Evolutionary conservation across 2,329 filamentous ascomycete genomes (phyloP).

Genomic region (Exophiala spinifera): DNA sequence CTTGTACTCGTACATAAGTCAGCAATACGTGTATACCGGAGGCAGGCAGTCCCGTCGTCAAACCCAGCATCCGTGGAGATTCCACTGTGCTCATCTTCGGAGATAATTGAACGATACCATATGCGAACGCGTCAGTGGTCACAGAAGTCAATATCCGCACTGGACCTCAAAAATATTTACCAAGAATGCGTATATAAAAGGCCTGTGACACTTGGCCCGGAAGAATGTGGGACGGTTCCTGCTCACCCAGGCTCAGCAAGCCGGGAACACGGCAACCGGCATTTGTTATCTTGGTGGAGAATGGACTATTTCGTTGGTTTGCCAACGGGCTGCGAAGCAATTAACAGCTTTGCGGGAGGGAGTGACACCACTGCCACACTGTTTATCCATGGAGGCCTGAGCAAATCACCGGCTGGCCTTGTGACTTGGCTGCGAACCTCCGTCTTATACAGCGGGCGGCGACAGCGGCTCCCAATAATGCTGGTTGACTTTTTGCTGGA

Average conservation of each 20-base stretch:
- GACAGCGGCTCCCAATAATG: background rate
- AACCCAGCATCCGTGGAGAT: no score
- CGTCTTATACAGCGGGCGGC: background rate
- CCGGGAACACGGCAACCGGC: slow-evolving; percentile 2
- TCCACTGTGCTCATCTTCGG: no score
- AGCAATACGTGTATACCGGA: no score
- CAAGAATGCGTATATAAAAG: no score
- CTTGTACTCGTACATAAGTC: no score
- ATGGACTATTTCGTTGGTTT: no score
- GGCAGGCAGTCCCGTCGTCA: no score
- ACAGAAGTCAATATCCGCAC: no score
- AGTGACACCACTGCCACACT: background rate
- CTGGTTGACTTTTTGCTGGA: background rate
- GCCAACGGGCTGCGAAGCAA: background rate
- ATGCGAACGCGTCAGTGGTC: no score
- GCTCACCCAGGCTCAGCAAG: background rate
- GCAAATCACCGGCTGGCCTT: background rate
- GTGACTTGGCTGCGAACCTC: background rate
- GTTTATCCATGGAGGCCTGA: background rate
- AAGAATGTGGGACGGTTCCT: background rate
- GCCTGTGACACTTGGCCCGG: no score
- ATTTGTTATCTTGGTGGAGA: background rate
- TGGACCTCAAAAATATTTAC: no score
- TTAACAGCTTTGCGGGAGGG: background rate
- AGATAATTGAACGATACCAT: no score